phyloP scores from a whole-genome alignment of 179 eudicot species.

The Spinacia oleracea region DNA sequence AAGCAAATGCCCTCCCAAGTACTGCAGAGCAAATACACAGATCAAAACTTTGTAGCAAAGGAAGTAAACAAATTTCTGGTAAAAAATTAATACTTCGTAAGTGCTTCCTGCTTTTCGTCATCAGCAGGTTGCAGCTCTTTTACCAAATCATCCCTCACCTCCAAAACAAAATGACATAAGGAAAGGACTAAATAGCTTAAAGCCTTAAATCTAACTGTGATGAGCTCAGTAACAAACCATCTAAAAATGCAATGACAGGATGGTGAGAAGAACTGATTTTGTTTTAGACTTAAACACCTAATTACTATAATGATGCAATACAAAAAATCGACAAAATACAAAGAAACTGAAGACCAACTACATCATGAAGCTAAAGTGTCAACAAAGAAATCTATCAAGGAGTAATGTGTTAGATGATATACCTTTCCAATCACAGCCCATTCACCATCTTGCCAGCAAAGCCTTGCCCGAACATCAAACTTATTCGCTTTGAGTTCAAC shows the following conservation, averaged over 20 bases:
- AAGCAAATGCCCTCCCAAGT: background rate
- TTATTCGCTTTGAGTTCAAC: constrained; percentile 39
- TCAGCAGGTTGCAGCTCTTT: background rate
- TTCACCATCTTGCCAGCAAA: constrained; percentile 52
- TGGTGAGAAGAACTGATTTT: background rate
- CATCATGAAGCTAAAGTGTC: background rate
- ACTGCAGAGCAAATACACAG: constrained; percentile 3
- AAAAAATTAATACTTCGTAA: background rate
- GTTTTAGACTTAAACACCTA: background rate
- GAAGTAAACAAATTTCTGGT: background rate
- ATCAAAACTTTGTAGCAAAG: background rate
- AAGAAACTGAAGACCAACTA: background rate
- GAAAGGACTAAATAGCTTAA: background rate
- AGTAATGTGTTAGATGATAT: constrained; percentile 16
- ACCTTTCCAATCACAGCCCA: constrained; percentile 50
- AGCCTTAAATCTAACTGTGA: background rate
- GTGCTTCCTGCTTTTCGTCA: background rate
- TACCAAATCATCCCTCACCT: background rate
- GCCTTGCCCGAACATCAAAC: constrained; percentile 49
- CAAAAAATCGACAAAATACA: background rate
- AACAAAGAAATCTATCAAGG: background rate
- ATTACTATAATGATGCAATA: background rate
- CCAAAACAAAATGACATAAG: background rate
- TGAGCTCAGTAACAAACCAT: background rate
- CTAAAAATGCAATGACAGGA: background rate